Conservation (phyloP, 805 yeast species). For the Tetrapisispora phaffii region DNA sequence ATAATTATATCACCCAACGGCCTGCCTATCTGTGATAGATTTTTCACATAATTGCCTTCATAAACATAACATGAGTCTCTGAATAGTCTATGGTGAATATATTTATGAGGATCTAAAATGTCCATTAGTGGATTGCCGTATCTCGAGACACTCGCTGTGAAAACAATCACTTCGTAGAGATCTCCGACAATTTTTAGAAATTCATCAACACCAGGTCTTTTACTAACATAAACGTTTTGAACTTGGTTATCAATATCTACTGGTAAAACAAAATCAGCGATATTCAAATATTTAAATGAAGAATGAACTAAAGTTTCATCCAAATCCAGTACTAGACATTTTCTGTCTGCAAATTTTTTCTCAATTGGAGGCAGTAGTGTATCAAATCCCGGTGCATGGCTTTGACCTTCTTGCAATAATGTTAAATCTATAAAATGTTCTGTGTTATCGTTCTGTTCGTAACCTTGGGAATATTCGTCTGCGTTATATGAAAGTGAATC, state of each 20-base stretch:
- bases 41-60: slow-evolving; percentile 89
- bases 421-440: slow-evolving; percentile 42
- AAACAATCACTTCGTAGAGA: slow-evolving; percentile 85
- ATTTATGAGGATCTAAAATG: slow-evolving; percentile 60
- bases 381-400: slow-evolving; percentile 52
- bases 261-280: slow-evolving; percentile 92
- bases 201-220: slow-evolving; percentile 95
- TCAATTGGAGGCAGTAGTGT: slow-evolving; percentile 46
- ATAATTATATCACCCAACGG: slow-evolving; percentile 76
- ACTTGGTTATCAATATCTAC: slow-evolving; percentile 88
- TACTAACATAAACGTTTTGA: slow-evolving; percentile 90
- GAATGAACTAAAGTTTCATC: slow-evolving; percentile 95
- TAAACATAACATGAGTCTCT: slow-evolving; percentile 87
- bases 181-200: slow-evolving; percentile 73
- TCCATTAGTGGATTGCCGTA: slow-evolving; percentile 93
- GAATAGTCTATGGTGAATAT: slow-evolving; percentile 81
- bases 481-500: slow-evolving; percentile 20
- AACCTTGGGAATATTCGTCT: slow-evolving; percentile 8
- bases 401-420: slow-evolving; percentile 60
- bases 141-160: slow-evolving; percentile 88
- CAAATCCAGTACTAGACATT: slow-evolving; percentile 80
- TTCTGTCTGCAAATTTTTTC: slow-evolving; percentile 44
- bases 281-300: slow-evolving; percentile 77
- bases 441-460: slow-evolving; percentile 25
- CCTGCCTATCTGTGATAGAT: slow-evolving; percentile 84